These are phyloP conservation scores for Epithele typhae DNA, from an alignment of 768 basidiomycete species.

Conservation along the genomic window DNA sequence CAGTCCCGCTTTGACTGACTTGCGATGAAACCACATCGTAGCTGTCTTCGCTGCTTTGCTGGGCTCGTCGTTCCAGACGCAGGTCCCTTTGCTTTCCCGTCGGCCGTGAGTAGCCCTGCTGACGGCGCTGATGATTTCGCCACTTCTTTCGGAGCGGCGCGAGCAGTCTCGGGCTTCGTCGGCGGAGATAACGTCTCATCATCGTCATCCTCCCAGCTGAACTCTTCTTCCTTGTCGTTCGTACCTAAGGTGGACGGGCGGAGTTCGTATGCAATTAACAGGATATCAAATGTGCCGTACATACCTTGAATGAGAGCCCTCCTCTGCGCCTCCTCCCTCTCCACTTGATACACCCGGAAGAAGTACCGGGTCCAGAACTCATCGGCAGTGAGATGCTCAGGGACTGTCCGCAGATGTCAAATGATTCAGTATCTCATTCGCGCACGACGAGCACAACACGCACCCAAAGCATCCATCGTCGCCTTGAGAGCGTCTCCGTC, in stretches of 20 bases:
- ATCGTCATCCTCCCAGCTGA: slow-evolving; percentile 92
- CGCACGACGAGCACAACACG: slow-evolving; percentile 13
- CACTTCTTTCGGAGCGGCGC: background rate
- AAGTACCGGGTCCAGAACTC: slow-evolving; percentile 88
- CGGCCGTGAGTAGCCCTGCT: slow-evolving; percentile 3
- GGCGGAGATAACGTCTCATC: slow-evolving; percentile 44
- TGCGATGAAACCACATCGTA: slow-evolving; percentile 33
- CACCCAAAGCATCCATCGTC: slow-evolving; percentile 59
- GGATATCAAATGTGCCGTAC: slow-evolving; percentile 8
- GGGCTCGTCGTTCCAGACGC: slow-evolving; percentile 22
- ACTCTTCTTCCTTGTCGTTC: slow-evolving; percentile 75
- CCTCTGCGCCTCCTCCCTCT: slow-evolving; percentile 71
- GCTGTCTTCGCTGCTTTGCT: slow-evolving; percentile 32
- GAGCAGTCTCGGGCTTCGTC: background rate
- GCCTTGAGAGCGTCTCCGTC: slow-evolving; percentile 51
- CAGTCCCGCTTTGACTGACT: slow-evolving; percentile 22
- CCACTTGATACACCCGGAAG: slow-evolving; percentile 82
- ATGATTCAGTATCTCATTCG: slow-evolving; percentile 1
- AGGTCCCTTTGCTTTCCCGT: slow-evolving; percentile 12
- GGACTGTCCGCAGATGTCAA: slow-evolving; percentile 46
- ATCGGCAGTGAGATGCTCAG: slow-evolving; percentile 54
- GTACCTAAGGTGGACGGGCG: slow-evolving; percentile 36
- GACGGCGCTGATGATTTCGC: background rate
- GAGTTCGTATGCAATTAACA: background rate
- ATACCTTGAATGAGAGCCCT: slow-evolving; percentile 72